Evolutionary conservation across 2,329 filamentous ascomycete species (phyloP).

Genomic region (Chalaropsis thielavioides): DNA sequence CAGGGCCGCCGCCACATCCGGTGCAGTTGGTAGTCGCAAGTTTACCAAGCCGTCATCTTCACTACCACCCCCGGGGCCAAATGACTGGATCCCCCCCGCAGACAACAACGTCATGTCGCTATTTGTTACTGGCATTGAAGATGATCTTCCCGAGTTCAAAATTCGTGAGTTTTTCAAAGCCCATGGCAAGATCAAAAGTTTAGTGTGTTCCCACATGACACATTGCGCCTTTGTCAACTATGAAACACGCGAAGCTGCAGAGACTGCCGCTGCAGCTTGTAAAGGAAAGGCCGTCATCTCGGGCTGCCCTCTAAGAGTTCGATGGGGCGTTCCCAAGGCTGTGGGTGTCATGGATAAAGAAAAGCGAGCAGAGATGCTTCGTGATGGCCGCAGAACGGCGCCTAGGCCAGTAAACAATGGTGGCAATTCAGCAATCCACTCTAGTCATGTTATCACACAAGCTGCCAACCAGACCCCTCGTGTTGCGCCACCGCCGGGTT

Average conservation of each 20-base stretch:
- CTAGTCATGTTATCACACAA: background rate
- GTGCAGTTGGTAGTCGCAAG: slow-evolving; percentile 33
- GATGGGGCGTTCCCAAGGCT: slow-evolving; percentile 86
- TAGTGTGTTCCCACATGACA: slow-evolving; percentile 92
- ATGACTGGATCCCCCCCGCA: slow-evolving; percentile 72
- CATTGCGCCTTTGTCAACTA: slow-evolving; percentile 97
- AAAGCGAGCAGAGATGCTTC: slow-evolving; percentile 64
- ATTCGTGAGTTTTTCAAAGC: slow-evolving; percentile 79
- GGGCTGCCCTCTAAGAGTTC: slow-evolving; percentile 75
- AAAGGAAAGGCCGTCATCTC: slow-evolving; percentile 81
- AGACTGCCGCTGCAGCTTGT: slow-evolving; percentile 69
- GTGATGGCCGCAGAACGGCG: slow-evolving; percentile 40
- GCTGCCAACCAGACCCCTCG: slow-evolving; percentile 3
- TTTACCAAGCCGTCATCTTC: slow-evolving; percentile 31
- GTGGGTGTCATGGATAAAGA: slow-evolving; percentile 85
- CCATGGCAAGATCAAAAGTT: slow-evolving; percentile 78
- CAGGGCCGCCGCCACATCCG: slow-evolving; percentile 35
- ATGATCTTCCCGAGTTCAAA: slow-evolving; percentile 86
- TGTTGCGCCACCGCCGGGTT: slow-evolving; percentile 62
- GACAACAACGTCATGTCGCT: slow-evolving; percentile 83
- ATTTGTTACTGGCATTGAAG: slow-evolving; percentile 89
- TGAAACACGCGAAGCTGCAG: slow-evolving; percentile 67
- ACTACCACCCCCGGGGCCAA: slow-evolving; percentile 44
- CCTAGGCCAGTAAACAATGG: background rate
- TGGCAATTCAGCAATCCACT: background rate